These are phyloP conservation scores for Paulownia fortunei DNA, from an alignment of 257 asterid species.

Conservation along the genomic window DNA sequence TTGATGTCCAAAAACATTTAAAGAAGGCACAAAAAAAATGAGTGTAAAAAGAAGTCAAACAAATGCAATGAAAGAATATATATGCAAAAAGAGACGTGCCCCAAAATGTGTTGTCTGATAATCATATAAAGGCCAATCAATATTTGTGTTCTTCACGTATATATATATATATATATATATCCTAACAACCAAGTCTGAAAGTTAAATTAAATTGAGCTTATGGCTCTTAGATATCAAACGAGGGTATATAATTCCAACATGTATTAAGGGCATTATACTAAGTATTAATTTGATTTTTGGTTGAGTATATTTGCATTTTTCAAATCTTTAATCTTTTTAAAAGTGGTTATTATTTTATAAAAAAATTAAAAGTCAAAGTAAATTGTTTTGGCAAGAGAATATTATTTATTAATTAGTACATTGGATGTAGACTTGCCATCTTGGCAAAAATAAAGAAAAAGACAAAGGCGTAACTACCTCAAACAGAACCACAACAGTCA, in stretches of 20 bases:
- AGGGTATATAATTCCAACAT: neutral
- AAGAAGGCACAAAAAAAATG: neutral
- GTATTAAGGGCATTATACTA: neutral
- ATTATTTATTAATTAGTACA: neutral
- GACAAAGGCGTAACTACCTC: neutral
- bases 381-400: conserved; percentile 12
- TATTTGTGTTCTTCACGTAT: neutral
- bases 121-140: neutral
- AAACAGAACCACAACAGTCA: neutral
- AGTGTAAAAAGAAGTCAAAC: too few species aligned
- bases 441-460: neutral
- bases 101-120: conserved; percentile 7
- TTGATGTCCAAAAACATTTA: neutral
- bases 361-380: conserved; percentile 31
- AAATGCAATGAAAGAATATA: neutral
- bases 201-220: too few species aligned
- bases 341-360: neutral
- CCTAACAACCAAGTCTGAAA: neutral
- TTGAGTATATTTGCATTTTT: neutral
- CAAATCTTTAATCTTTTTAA: neutral
- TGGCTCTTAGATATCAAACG: neutral
- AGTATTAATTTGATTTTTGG: neutral
- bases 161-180: conserved; percentile 19
- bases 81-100: neutral
- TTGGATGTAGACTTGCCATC: neutral